A percentile compares a stretch with the other conserved stretches of the same genome.
phyloP scores from a whole-genome alignment of 345 rosid genomes.

The Syzygium aqueum region DNA sequence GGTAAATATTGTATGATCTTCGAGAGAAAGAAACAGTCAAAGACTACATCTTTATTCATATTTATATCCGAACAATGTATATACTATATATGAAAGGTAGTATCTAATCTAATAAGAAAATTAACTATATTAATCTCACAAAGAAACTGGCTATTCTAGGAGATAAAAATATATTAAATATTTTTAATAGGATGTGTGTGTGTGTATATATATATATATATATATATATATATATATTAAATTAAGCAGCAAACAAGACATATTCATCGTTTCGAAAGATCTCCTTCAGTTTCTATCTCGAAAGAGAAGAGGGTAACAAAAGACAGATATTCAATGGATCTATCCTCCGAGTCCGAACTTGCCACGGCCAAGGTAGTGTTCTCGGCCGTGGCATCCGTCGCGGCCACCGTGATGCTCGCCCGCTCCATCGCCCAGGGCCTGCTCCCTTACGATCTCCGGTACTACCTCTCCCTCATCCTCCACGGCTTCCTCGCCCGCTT shows the following conservation, averaged over 20 bases:
- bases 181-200: too few relatives aligned
- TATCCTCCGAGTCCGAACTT: conserved; percentile 3
- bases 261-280: not conserved
- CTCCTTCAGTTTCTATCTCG: not conserved
- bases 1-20: too few relatives aligned
- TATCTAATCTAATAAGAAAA: too few relatives aligned
- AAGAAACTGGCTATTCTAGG: too few relatives aligned
- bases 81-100: too few relatives aligned
- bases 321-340: not conserved
- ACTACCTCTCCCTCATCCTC: not conserved
- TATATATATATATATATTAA: too few relatives aligned
- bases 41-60: too few relatives aligned
- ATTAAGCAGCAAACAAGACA: not conserved
- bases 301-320: not conserved
- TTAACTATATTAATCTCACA: too few relatives aligned
- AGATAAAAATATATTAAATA: too few relatives aligned
- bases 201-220: too few relatives aligned
- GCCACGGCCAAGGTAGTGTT: conserved; percentile 16
- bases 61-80: too few relatives aligned
- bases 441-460: conserved; percentile 14
- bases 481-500: conserved; percentile 10
- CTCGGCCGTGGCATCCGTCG: conserved; percentile 21
- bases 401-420: conserved; percentile 18
- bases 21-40: too few relatives aligned
- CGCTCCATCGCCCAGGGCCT: conserved; percentile 17